phyloP scores from a whole-genome alignment of 371 early-diverging fungal species.

The Mortierella polycephala region DNA sequence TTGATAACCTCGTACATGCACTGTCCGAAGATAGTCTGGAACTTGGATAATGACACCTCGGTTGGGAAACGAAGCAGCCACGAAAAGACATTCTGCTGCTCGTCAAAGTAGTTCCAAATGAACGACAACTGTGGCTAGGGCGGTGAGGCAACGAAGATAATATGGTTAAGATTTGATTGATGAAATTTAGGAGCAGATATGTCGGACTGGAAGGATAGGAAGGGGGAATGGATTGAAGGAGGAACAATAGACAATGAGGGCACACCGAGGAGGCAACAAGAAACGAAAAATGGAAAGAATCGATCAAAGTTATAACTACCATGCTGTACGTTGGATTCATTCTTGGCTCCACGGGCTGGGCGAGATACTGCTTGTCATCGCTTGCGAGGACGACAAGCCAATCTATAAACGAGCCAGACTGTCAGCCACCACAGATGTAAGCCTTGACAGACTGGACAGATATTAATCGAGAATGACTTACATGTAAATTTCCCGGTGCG shows the following conservation, averaged over 20 bases:
- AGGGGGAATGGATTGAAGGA: neutral
- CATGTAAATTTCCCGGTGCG: constrained; percentile 46
- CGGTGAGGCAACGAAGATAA: neutral
- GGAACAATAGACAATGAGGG: neutral
- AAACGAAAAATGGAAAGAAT: neutral
- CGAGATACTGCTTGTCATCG: constrained; percentile 55
- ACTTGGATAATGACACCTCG: constrained; percentile 52
- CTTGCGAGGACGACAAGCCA: constrained; percentile 65
- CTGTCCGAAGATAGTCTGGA: constrained; percentile 68
- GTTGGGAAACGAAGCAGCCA: constrained; percentile 72
- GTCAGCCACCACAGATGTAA: no score
- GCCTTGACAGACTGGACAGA: no score
- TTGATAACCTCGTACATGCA: constrained; percentile 75
- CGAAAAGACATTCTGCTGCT: constrained; percentile 64
- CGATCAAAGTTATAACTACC: constrained; percentile 15
- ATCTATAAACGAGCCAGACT: constrained; percentile 31
- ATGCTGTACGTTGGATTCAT: constrained; percentile 82
- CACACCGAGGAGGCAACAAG: neutral
- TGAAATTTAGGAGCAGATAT: no score
- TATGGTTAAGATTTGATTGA: no score
- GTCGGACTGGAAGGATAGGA: no score
- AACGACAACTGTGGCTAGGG: constrained; percentile 35
- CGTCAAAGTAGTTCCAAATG: constrained; percentile 60
- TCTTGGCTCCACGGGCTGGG: constrained; percentile 71
- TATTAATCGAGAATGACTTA: constrained; percentile 15